Evolutionary conservation across 495 filamentous ascomycete species (phyloP), one percentile per base, ranked within the genome.

Genomic region (Hypoxylon trugodes): DNA sequence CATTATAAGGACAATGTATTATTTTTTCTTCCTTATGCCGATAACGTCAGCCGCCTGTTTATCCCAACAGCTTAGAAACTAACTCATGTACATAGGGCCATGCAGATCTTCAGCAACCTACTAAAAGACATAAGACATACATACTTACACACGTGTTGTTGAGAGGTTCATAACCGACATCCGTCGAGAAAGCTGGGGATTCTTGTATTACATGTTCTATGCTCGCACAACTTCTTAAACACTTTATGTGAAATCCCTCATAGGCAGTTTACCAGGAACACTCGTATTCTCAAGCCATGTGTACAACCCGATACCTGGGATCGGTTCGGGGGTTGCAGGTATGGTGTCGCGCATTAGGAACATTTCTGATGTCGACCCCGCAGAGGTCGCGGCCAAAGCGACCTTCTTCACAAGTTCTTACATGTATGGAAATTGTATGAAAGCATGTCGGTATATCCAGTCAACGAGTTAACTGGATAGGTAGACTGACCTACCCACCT

Each of bases 201-300:
- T 18, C 9, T 66, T n/a, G 47, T 54, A 26, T 53, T 37, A 59
- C 58, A 3, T 45, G 41, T 32, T 12, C 21, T 35, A 59, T 42
- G 37, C 52, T 58, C 50, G 46, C 16, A 67, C 58, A 25, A 51
- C 28, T 40, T 49, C 38, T 24, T 50, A 15, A 32, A 61, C 45
- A 61, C 56, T 62, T 36, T 67, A 62, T 67, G 16, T 62, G 64
- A 67, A 62, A 58, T 67, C 58, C 64, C 58, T 67, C 58, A 62
- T 26, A 54, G 50, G n/a, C n/a, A n/a, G n/a, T n/a, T 66, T 61
- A 66, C 45, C 52, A 47, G 58, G 52, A 62, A n/a, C n/a, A n/a
- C n/a, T 54, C 52, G 52, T 62, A 61, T 67, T 59, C 40, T 18
- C 28, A 22, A 53, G 26, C 40, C 25, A 51, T 33, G 32, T 52